Conservation (phyloP, 495 filamentous ascomycete species). For the Wilcoxina mikolae region DNA sequence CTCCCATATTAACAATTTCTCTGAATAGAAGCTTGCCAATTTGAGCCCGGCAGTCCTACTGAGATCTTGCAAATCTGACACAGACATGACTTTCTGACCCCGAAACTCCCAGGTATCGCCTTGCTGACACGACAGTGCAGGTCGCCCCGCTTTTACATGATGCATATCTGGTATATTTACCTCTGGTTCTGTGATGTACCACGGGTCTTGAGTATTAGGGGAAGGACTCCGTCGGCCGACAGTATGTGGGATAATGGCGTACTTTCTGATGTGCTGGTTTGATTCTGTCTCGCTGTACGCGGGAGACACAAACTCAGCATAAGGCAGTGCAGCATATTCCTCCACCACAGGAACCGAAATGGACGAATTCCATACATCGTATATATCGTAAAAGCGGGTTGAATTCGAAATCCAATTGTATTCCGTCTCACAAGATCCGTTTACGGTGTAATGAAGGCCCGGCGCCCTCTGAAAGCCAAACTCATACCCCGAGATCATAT, state of each 20-base stretch:
- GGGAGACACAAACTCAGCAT: too few species aligned
- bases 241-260: constrained; percentile 3
- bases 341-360: too few species aligned
- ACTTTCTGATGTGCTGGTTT: background rate
- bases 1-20: background rate
- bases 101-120: background rate
- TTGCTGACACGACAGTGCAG: constrained; percentile 3
- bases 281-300: too few species aligned
- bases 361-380: too few species aligned
- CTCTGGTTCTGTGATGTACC: constrained; percentile 9
- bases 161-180: too few species aligned
- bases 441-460: background rate
- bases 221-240: background rate
- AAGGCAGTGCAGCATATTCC: too few species aligned
- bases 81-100: background rate
- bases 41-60: background rate
- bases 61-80: background rate
- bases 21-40: background rate
- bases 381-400: too few species aligned
- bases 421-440: background rate
- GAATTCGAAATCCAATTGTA: constrained; percentile 3
- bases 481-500: background rate
- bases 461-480: constrained; percentile 3
- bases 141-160: background rate
- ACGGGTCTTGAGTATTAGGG: background rate